Percentiles rank a stretch among this genome's conserved stretches.
Conservation (phyloP, 805 yeast species). For the Torulaspora microellipsoides region DNA sequence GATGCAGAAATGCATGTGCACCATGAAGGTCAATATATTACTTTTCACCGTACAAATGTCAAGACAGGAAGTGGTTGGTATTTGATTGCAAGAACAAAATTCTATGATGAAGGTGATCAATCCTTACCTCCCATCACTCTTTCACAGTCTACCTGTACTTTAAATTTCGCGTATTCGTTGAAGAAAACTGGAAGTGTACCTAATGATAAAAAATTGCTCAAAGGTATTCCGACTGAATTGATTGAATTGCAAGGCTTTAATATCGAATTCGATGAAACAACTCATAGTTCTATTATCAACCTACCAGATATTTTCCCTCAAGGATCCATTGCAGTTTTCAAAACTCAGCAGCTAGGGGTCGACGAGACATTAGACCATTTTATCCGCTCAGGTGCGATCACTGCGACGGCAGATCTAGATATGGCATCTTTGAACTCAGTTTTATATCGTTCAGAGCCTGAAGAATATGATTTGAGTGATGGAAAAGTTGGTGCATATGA, state of each 20-base stretch:
- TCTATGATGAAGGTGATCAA: constrained; percentile 46
- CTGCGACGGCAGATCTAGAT: constrained; percentile 58
- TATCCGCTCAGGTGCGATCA: constrained; percentile 70
- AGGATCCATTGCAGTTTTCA: constrained; percentile 84
- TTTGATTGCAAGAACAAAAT: constrained; percentile 82
- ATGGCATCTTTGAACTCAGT: constrained; percentile 71
- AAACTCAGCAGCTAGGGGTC: constrained; percentile 64
- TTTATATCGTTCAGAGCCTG: constrained; percentile 75
- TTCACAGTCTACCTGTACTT: constrained; percentile 55
- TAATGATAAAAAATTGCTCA: constrained; percentile 40
- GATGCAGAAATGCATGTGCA: constrained; percentile 93
- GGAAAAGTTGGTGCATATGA: constrained; percentile 70
- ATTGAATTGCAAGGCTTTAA: constrained; percentile 48
- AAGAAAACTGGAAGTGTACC: constrained; percentile 47
- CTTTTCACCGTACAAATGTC: constrained; percentile 82
- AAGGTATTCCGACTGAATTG: constrained; percentile 64
- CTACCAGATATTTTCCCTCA: constrained; percentile 70
- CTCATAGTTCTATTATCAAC: constrained; percentile 47
- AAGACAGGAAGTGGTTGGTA: constrained; percentile 85
- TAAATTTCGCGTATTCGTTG: constrained; percentile 56
- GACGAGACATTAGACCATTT: constrained; percentile 59
- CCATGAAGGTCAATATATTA: constrained; percentile 87
- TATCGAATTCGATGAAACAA: constrained; percentile 40
- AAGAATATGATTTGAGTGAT: constrained; percentile 75
- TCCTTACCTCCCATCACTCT: constrained; percentile 52